Evolutionary conservation across 2,329 filamentous ascomycete species (phyloP).

Genomic region (Geoglossum cookeanum): DNA sequence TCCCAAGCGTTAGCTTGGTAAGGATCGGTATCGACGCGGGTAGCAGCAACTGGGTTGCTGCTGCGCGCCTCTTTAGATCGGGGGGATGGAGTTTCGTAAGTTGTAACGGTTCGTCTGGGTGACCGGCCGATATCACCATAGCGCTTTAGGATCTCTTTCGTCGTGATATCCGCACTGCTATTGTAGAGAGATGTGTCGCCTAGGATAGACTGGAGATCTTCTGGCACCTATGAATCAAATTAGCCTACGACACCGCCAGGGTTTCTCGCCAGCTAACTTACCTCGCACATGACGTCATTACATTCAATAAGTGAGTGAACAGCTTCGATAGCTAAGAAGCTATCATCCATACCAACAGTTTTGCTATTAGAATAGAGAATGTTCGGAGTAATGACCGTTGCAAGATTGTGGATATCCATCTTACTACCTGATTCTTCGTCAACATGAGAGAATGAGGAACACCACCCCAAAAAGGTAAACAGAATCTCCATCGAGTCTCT

Average conservation of each 20-base stretch:
- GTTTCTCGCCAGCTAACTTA: conserved; percentile 29
- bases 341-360: conserved; percentile 56
- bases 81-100: conserved; percentile 34
- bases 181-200: conserved; percentile 70
- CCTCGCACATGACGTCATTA: conserved; percentile 94
- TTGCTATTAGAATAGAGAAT: conserved; percentile 54
- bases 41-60: conserved; percentile 33
- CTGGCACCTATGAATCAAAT: conserved; percentile 49
- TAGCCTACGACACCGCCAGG: neutral
- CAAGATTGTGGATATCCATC: conserved; percentile 96
- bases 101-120: conserved; percentile 34
- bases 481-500: conserved; percentile 88
- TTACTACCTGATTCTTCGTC: conserved; percentile 95
- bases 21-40: conserved; percentile 73
- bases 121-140: conserved; percentile 66
- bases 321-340: conserved; percentile 83
- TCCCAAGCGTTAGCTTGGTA: conserved; percentile 51
- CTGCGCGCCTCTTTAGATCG: conserved; percentile 17
- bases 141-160: conserved; percentile 88
- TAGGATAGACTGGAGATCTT: conserved; percentile 72
- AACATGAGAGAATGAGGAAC: conserved; percentile 88
- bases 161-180: conserved; percentile 70
- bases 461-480: conserved; percentile 94
- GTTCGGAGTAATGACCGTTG: conserved; percentile 93
- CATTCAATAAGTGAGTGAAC: conserved; percentile 80